A percentile compares a stretch with the other conserved stretches of the same genome.
Conservation (phyloP, 2,329 filamentous ascomycete genomes). For the Huntiella decipiens region DNA sequence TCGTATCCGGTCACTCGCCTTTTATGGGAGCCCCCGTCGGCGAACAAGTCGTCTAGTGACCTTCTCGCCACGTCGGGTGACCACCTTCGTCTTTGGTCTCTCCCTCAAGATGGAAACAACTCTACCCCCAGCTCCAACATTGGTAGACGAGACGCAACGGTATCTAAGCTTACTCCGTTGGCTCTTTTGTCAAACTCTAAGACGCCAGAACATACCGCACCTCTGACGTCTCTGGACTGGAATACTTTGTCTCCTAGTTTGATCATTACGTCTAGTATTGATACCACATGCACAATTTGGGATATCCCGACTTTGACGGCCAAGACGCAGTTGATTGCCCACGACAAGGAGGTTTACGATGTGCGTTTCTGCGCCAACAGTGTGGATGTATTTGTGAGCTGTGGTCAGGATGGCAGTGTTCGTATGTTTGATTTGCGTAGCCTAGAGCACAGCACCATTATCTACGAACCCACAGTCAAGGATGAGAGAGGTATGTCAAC, state of each 20-base stretch:
- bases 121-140: constrained; percentile 55
- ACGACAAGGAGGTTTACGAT: constrained; percentile 98
- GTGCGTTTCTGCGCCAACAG: constrained; percentile 96
- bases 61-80: constrained; percentile 88
- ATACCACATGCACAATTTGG: constrained; percentile 98
- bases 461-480: constrained; percentile 91
- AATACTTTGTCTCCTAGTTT: constrained; percentile 91
- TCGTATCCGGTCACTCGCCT: constrained; percentile 93
- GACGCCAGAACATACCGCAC: constrained; percentile 92
- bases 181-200: constrained; percentile 94
- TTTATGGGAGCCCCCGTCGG: constrained; percentile 87
- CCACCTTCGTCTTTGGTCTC: constrained; percentile 81
- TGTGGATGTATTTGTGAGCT: constrained; percentile 97
- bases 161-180: constrained; percentile 73
- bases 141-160: constrained; percentile 38
- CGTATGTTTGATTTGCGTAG: constrained; percentile 97
- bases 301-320: constrained; percentile 95
- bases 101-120: constrained; percentile 53
- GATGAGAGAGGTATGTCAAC: constrained; percentile 43
- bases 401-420: constrained; percentile 90
- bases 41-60: constrained; percentile 88
- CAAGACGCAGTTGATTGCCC: constrained; percentile 94
- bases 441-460: constrained; percentile 94
- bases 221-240: constrained; percentile 92
- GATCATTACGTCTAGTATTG: constrained; percentile 97